Evolutionary conservation across 2,329 filamentous ascomycete genomes (phyloP).

Genomic region (Aspergillus versicolor): DNA sequence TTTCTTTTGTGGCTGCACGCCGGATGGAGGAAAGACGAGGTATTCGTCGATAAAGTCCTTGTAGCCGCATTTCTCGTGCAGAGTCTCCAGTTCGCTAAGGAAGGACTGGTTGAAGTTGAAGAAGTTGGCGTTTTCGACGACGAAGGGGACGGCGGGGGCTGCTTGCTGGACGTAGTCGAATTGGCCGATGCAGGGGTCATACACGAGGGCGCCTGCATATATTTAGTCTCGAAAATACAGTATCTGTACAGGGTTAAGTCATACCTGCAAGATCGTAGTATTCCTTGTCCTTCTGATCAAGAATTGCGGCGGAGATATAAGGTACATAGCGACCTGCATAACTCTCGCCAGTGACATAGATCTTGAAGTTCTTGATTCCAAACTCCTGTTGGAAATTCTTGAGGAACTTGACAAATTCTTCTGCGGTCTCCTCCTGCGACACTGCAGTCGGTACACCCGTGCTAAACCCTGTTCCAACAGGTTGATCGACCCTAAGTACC

Average conservation of each 20-base stretch:
- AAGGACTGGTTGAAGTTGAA: conserved; percentile 49
- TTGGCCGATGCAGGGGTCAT: conserved; percentile 63
- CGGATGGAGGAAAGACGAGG: conserved; percentile 52
- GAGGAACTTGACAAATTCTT: conserved; percentile 75
- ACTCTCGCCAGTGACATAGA: conserved; percentile 73
- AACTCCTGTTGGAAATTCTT: conserved; percentile 75
- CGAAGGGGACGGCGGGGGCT: conserved; percentile 43
- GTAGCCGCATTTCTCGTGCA: conserved; percentile 49
- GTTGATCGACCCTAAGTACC: conserved; percentile 32
- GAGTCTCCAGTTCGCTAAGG: conserved; percentile 38
- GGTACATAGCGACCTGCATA: conserved; percentile 71
- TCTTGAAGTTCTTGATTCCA: conserved; percentile 64
- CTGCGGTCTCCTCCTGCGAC: conserved; percentile 66
- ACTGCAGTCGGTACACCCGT: conserved; percentile 64
- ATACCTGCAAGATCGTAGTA: conserved; percentile 67
- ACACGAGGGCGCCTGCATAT: conserved; percentile 57
- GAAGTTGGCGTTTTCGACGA: conserved; percentile 43
- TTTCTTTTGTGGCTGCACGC: conserved; percentile 58
- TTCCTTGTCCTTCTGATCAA: conserved; percentile 64
- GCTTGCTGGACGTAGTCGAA: conserved; percentile 33
- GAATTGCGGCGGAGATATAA: conserved; percentile 72
- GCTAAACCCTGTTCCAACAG: conserved; percentile 65
- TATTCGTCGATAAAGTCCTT: conserved; percentile 47
- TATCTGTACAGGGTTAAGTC: not conserved
- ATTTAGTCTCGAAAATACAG: too few species aligned